Evolutionary conservation across 2,329 filamentous ascomycete species (phyloP).

Genomic region (Aspergillus latus): DNA sequence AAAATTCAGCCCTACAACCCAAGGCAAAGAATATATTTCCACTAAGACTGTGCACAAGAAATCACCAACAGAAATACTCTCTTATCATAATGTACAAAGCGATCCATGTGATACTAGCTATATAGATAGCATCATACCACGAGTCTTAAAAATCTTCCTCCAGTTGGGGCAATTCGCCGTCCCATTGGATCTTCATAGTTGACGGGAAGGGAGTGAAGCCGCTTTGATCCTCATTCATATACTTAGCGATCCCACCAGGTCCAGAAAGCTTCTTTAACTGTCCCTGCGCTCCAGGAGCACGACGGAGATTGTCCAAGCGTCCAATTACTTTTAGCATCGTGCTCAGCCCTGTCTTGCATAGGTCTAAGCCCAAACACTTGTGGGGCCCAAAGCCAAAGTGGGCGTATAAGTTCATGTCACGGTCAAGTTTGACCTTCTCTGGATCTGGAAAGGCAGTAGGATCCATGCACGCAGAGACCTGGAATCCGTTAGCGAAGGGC

Average conservation of each 20-base stretch:
- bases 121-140: background rate
- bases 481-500: slow-evolving; percentile 1
- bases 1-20: too few relatives aligned
- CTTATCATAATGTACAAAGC: slow-evolving; percentile 1
- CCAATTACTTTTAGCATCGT: slow-evolving; percentile 45
- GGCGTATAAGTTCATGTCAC: slow-evolving; percentile 63
- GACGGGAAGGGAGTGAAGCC: slow-evolving; percentile 45
- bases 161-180: slow-evolving; percentile 36
- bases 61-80: background rate
- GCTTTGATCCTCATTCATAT: slow-evolving; percentile 47
- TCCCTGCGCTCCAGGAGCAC: slow-evolving; percentile 43
- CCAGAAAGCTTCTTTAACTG: slow-evolving; percentile 41
- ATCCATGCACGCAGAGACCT: slow-evolving; percentile 40
- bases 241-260: slow-evolving; percentile 43
- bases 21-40: too few relatives aligned
- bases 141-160: slow-evolving; percentile 6
- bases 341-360: slow-evolving; percentile 35
- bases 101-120: background rate
- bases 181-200: slow-evolving; percentile 48
- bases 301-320: slow-evolving; percentile 42
- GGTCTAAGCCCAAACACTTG: slow-evolving; percentile 55
- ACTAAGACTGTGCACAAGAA: too few relatives aligned
- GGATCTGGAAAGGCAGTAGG: slow-evolving; percentile 40
- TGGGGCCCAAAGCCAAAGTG: slow-evolving; percentile 65
- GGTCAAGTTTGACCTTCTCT: slow-evolving; percentile 57